Evolutionary conservation across 257 asterid species (phyloP).

Genomic region (Fraxinus americana): DNA sequence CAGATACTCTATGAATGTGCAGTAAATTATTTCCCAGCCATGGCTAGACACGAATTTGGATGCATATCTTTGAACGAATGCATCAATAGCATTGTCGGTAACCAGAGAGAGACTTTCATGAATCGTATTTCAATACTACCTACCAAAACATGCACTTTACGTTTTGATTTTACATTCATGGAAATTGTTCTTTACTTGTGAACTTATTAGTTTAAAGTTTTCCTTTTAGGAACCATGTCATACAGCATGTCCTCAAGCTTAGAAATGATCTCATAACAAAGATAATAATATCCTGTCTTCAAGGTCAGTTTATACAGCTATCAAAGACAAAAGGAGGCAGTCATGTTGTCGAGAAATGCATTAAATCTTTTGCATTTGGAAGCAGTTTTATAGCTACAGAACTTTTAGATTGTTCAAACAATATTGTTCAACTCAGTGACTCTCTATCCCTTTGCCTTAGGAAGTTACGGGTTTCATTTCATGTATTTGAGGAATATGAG

Average conservation of each 20-base stretch:
- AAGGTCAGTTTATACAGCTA: constrained; percentile 28
- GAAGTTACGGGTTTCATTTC: background rate
- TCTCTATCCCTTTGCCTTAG: background rate
- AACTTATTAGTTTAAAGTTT: background rate
- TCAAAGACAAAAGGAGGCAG: constrained; percentile 36
- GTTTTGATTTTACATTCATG: no score
- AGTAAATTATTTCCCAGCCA: background rate
- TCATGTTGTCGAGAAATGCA: constrained; percentile 45
- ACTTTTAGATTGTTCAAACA: constrained; percentile 6
- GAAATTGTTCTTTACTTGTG: background rate
- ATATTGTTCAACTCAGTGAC: constrained; percentile 28
- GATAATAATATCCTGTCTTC: background rate
- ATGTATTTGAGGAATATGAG: no score
- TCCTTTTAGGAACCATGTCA: constrained; percentile 44
- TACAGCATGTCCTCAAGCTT: constrained; percentile 37
- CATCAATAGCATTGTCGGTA: constrained; percentile 25
- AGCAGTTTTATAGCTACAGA: constrained; percentile 16
- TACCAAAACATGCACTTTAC: no score
- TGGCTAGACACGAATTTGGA: constrained; percentile 45
- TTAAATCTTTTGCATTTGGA: constrained; percentile 21
- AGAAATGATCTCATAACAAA: background rate
- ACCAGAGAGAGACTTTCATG: constrained; percentile 28
- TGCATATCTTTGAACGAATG: constrained; percentile 33
- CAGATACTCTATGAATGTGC: constrained; percentile 32
- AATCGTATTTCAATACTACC: background rate